phyloP scores from a whole-genome alignment of 495 filamentous ascomycete species.

The Penicillium dipodomyicola region DNA sequence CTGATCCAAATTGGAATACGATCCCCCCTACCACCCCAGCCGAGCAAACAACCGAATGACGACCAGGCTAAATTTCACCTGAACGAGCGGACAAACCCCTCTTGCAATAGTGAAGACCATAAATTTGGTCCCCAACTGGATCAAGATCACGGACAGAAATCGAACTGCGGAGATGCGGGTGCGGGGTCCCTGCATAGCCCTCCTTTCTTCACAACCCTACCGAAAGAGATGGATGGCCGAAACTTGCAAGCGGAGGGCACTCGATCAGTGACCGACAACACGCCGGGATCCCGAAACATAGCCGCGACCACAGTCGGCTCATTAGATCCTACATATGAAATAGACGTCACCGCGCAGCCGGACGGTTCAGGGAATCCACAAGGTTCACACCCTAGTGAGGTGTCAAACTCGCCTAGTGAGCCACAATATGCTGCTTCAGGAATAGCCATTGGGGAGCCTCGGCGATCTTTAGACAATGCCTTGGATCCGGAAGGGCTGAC shows the following conservation, averaged over 20 bases:
- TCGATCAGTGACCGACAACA: constrained; percentile 13
- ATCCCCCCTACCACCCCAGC: constrained; percentile 58
- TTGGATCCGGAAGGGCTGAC: constrained; percentile 22
- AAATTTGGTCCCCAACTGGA: constrained; percentile 8
- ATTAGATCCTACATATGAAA: neutral
- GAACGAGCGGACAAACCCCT: constrained; percentile 19
- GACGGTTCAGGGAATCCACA: neutral
- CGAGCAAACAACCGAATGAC: constrained; percentile 15
- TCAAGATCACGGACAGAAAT: constrained; percentile 16
- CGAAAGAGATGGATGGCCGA: constrained; percentile 32
- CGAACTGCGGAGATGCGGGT: constrained; percentile 25
- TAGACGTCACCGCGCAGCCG: neutral
- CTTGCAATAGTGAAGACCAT: constrained; percentile 11
- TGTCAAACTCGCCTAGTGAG: constrained; percentile 1
- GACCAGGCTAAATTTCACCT: constrained; percentile 13
- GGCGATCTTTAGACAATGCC: constrained; percentile 5
- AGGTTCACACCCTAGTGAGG: neutral
- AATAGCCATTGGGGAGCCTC: constrained; percentile 1
- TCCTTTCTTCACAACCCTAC: constrained; percentile 28
- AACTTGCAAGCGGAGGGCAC: constrained; percentile 21
- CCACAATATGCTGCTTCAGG: constrained; percentile 2
- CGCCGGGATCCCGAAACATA: neutral
- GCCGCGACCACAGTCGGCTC: constrained; percentile 1
- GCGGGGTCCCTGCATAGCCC: constrained; percentile 27
- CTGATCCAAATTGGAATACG: constrained; percentile 75